These are phyloP conservation scores for Chalciporus piperatus DNA, from an alignment of 768 basidiomycete species.

Conservation along the genomic window DNA sequence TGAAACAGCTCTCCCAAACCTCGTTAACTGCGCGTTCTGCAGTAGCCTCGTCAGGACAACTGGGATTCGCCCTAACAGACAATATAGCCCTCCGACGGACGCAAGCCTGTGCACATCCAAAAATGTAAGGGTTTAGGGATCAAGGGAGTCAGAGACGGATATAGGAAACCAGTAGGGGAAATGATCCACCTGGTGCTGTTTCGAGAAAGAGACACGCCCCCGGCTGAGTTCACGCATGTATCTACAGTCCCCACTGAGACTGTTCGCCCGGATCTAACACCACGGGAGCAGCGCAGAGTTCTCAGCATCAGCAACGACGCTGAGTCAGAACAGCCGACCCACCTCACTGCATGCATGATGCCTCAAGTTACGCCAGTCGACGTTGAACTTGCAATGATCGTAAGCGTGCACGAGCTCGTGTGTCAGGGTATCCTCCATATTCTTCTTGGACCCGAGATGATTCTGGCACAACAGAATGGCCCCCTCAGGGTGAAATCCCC, in stretches of 20 bases:
- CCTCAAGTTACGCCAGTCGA: constrained; percentile 85
- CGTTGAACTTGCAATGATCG: constrained; percentile 92
- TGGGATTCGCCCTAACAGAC: constrained; percentile 78
- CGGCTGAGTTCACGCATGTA: constrained; percentile 79
- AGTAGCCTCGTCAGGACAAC: constrained; percentile 68
- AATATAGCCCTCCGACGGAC: constrained; percentile 83
- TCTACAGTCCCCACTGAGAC: constrained; percentile 88
- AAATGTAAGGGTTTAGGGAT: constrained; percentile 6
- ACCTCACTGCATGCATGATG: constrained; percentile 99
- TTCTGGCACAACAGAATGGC: constrained; percentile 86
- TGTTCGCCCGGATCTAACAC: constrained; percentile 89
- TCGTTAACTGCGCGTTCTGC: constrained; percentile 93
- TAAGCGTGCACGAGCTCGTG: constrained; percentile 96
- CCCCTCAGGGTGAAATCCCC: constrained; percentile 82
- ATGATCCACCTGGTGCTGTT: constrained; percentile 82
- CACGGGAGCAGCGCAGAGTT: neutral
- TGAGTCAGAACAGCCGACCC: constrained; percentile 22
- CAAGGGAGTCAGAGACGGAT: constrained; percentile 2
- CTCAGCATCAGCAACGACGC: neutral
- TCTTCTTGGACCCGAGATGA: constrained; percentile 72
- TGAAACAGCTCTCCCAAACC: constrained; percentile 96
- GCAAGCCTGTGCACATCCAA: constrained; percentile 58
- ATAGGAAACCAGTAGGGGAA: constrained; percentile 6
- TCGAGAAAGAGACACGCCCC: constrained; percentile 77
- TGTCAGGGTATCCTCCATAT: constrained; percentile 90